These are phyloP conservation scores for Acacia confusa DNA, from an alignment of 306 rosid species.

Conservation along the genomic window DNA sequence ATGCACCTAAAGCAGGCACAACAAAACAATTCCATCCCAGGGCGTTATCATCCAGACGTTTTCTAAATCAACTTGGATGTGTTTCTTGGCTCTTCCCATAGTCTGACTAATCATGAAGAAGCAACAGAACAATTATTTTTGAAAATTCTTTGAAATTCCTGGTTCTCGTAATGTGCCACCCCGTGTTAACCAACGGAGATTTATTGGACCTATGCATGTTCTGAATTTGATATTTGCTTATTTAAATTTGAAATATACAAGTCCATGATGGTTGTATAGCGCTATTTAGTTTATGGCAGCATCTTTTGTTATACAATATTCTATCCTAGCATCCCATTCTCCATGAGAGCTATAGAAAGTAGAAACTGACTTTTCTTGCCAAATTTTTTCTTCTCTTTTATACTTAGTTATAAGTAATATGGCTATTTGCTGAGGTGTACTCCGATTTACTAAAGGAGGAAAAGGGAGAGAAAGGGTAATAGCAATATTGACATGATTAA, in stretches of 20 bases:
- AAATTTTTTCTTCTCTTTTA: not conserved
- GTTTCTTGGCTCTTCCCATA: conserved; percentile 8
- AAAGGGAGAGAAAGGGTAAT: not conserved
- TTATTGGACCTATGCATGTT: not conserved
- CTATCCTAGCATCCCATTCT: not conserved
- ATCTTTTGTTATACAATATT: not conserved
- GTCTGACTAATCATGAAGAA: conserved; percentile 15
- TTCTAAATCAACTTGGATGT: conserved; percentile 43
- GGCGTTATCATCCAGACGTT: conserved; percentile 82
- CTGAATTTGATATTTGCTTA: not conserved
- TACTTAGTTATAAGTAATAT: too few species aligned
- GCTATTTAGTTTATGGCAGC: not conserved
- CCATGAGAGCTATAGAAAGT: not conserved
- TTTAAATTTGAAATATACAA: not conserved
- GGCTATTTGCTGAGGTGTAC: too few species aligned
- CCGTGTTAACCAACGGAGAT: not conserved
- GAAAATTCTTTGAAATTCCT: not conserved
- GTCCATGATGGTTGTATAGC: not conserved
- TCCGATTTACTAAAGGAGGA: too few species aligned
- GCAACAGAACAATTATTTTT: not conserved
- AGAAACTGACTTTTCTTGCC: not conserved
- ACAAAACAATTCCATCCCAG: conserved; percentile 81
- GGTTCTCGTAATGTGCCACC: not conserved
- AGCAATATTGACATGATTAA: not conserved
- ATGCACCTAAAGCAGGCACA: conserved; percentile 87